Evolutionary conservation across 1,139 yeast genomes (phyloP).

Genomic region (Pichia sp.): DNA sequence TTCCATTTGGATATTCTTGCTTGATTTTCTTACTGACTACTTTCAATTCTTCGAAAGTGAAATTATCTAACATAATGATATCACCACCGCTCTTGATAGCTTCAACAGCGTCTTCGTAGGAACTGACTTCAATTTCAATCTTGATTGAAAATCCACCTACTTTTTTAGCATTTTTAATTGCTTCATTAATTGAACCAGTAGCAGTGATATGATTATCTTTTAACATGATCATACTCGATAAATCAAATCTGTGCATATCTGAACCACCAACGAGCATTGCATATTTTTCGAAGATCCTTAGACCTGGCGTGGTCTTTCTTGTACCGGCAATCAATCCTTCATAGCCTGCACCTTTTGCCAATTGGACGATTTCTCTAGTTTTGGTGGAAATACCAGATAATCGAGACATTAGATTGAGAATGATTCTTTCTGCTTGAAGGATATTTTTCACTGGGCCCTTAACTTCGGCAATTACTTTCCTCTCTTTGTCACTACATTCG

Average conservation of each 20-base stretch:
- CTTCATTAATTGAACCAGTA: conserved; percentile 83
- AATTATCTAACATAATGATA: conserved; percentile 91
- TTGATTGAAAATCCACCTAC: conserved; percentile 88
- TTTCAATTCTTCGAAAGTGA: conserved; percentile 58
- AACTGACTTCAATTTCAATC: conserved; percentile 86
- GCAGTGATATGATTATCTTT: conserved; percentile 93
- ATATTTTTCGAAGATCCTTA: conserved; percentile 80
- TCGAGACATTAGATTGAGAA: conserved; percentile 74
- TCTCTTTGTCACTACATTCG: conserved; percentile 36
- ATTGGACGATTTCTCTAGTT: conserved; percentile 45
- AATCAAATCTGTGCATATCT: conserved; percentile 86
- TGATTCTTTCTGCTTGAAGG: conserved; percentile 77
- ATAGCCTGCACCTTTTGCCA: conserved; percentile 69
- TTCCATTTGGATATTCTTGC: conserved; percentile 39
- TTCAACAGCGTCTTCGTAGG: conserved; percentile 78
- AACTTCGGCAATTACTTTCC: conserved; percentile 71
- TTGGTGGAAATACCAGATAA: conserved; percentile 88
- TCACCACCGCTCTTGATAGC: conserved; percentile 96
- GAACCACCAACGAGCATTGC: conserved; percentile 95
- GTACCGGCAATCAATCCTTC: conserved; percentile 92
- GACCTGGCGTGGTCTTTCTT: conserved; percentile 94
- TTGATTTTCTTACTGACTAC: conserved; percentile 60
- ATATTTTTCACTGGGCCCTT: conserved; percentile 72
- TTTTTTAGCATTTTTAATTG: conserved; percentile 65
- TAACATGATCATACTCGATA: conserved; percentile 92